Conservation (phyloP, 2,329 filamentous ascomycete genomes). For the Clarireedia hainanense region DNA sequence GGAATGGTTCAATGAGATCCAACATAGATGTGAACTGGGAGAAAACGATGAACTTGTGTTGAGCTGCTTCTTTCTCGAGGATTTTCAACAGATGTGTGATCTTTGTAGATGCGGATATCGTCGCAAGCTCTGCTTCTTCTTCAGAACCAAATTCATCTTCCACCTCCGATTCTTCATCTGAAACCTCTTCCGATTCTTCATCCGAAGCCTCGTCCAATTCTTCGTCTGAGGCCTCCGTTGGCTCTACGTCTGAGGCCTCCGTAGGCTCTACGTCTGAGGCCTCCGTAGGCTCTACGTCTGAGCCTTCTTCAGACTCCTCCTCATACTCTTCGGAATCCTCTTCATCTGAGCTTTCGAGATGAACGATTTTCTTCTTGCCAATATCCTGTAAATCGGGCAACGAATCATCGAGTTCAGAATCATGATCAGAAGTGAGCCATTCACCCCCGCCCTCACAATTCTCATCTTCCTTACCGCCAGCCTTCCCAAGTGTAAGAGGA, state of each 20-base stretch:
- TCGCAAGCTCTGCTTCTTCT: constrained; percentile 38
- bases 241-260: constrained; percentile 24
- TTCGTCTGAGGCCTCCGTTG: constrained; percentile 28
- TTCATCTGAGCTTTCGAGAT: constrained; percentile 26
- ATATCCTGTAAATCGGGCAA: constrained; percentile 32
- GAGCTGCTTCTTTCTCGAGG: constrained; percentile 64
- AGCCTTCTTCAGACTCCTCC: constrained; percentile 26
- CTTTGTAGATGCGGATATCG: constrained; percentile 72
- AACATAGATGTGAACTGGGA: constrained; percentile 98
- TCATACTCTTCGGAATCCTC: constrained; percentile 29
- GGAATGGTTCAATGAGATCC: constrained; percentile 88
- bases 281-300: constrained; percentile 20
- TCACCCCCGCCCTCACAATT: constrained; percentile 82
- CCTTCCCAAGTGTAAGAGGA: constrained; percentile 57
- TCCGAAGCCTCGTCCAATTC: constrained; percentile 29
- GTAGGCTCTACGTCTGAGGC: constrained; percentile 25
- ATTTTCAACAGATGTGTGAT: constrained; percentile 80
- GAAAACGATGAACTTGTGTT: constrained; percentile 98
- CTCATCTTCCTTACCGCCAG: constrained; percentile 80
- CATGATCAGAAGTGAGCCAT: constrained; percentile 56
- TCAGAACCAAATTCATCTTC: constrained; percentile 29
- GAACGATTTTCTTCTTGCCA: constrained; percentile 13
- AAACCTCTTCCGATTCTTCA: constrained; percentile 24
- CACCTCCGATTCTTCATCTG: constrained; percentile 31
- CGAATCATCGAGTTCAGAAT: constrained; percentile 43